Base-by-base conservation (phyloP, 2,329 filamentous ascomycete species). In the Aspergillus sp. region DNA sequence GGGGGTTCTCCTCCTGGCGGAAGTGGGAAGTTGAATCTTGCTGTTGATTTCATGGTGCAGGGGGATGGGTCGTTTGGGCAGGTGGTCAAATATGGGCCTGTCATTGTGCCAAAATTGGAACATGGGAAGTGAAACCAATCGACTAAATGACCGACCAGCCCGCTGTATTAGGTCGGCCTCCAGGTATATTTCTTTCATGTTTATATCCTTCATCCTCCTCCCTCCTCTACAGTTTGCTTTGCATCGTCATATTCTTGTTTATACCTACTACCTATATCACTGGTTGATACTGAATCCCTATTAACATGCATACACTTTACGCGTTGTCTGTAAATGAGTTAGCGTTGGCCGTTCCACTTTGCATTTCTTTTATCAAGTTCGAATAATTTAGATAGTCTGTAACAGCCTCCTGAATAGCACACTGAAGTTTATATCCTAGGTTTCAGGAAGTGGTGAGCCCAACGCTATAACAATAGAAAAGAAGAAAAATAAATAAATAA, bases 31-130 rank as follows among this genome's bases (percentile, higher is more conserved):
- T 72, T 99, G 67, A 96, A 91, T 75, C 78, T 99, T 44, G 95
- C 93, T 1, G 90, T 96, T 2, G 95, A 99, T 74, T 99, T 97
- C 73, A 91, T 99, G 74, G 93, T 99, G 20, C 95, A 99, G 76
- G 92, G 90, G 1, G 93, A 97, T 66, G 89, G 90, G 1, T 84
- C 86, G 1, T 93, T 89, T 74, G 89, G 85, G 39, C 83, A 84
- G 63, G 91, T 95, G 48, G 93, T 95, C 64, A 99, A 99, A 79
- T 99, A 96, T 73, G 95, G 95, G 0, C 95, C 95, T 11, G 95
- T 99, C 15, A 93, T 98, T 75, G 87, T 99, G 65, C 95, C 95
- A 39, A 92, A 88, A 75, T 76, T 93, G 62, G 90, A 93, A 73
- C 89, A 86, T 78, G 89, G 89, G 18, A 78, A 85, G 66, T 90